Evolutionary conservation across 2,329 filamentous ascomycete genomes (phyloP).

Genomic region (Alternaria gansuensis): DNA sequence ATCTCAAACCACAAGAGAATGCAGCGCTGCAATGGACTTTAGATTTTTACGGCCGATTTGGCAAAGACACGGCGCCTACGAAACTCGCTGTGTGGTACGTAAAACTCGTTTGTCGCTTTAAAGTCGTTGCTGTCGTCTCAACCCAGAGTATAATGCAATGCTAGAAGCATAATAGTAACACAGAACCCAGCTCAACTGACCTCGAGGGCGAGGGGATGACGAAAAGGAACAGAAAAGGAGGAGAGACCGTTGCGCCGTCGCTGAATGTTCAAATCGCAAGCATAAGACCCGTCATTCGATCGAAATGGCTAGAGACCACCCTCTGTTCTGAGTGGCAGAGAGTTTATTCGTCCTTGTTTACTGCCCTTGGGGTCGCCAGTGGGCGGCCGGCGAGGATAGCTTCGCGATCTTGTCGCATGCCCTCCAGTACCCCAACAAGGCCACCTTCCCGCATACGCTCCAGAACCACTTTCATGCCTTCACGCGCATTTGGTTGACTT

Average conservation of each 20-base stretch:
- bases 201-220: constrained; percentile 18
- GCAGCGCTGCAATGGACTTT: not conserved
- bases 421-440: constrained; percentile 73
- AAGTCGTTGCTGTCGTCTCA: not conserved
- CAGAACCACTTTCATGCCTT: constrained; percentile 84
- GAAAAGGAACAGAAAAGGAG: constrained; percentile 18
- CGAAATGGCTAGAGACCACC: not conserved
- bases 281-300: constrained; percentile 15
- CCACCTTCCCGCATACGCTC: constrained; percentile 74
- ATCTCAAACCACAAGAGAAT: not conserved
- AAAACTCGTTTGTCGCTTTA: not conserved
- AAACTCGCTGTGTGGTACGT: not conserved
- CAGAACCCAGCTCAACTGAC: constrained; percentile 23
- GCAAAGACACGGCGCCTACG: not conserved
- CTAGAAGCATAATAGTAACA: constrained; percentile 45
- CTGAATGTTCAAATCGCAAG: constrained; percentile 37
- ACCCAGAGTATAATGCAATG: constrained; percentile 60
- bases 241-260: constrained; percentile 44
- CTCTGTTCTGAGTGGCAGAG: not conserved
- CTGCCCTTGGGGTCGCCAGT: constrained; percentile 23
- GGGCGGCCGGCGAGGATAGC: constrained; percentile 42
- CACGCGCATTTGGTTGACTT: constrained; percentile 80
- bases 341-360: constrained; percentile 37
- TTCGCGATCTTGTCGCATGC: constrained; percentile 71
- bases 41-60: not conserved